phyloP scores from a whole-genome alignment of 2,329 filamentous ascomycete genomes.

The Emydomyces testavorans region DNA sequence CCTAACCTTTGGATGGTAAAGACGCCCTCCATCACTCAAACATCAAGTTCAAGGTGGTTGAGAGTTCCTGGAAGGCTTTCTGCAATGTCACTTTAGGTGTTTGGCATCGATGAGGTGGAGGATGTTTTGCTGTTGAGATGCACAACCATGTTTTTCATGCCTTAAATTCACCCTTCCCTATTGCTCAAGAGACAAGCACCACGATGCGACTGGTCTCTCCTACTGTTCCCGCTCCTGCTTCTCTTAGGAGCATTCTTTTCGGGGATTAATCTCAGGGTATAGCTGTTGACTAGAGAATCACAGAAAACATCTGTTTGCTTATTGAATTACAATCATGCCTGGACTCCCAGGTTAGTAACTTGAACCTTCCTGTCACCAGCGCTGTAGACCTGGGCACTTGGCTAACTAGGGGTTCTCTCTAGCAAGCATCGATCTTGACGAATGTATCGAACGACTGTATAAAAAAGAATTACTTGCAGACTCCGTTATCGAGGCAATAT shows the following conservation, averaged over 20 bases:
- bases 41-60: neutral
- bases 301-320: neutral
- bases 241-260: constrained; percentile 4
- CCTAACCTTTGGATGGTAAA: no score
- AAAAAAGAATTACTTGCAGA: constrained; percentile 95
- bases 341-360: constrained; percentile 14
- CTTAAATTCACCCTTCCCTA: neutral
- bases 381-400: neutral
- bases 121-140: neutral
- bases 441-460: constrained; percentile 94
- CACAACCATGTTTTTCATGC: neutral
- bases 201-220: constrained; percentile 1
- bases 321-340: constrained; percentile 12
- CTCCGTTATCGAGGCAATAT: constrained; percentile 97
- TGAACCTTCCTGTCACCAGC: neutral
- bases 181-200: neutral
- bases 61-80: neutral
- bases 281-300: neutral
- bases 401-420: constrained; percentile 8
- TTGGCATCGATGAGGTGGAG: neutral
- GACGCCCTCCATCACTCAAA: neutral
- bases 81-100: neutral
- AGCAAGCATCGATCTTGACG: constrained; percentile 96
- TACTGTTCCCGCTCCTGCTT: constrained; percentile 6
- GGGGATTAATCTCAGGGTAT: neutral